Evolutionary conservation across 2,329 filamentous ascomycete species (phyloP).

Genomic region (Aspergillus nomiae): DNA sequence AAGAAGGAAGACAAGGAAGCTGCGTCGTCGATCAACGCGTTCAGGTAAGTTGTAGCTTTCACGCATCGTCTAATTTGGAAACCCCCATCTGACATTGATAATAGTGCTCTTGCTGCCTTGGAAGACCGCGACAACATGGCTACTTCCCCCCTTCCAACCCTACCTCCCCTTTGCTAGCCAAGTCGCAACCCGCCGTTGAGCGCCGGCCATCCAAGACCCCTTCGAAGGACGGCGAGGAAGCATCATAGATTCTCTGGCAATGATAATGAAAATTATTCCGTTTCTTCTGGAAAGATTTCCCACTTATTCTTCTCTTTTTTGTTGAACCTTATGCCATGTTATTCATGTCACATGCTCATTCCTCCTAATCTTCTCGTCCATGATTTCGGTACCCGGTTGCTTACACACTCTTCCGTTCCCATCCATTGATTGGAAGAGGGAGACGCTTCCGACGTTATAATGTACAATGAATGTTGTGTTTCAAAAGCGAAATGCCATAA

Average conservation of each 20-base stretch:
- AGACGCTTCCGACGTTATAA: conserved; percentile 19
- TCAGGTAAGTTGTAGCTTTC: conserved; percentile 70
- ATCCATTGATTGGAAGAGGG: conserved; percentile 12
- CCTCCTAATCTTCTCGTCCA: conserved; percentile 27
- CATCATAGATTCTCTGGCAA: conserved; percentile 43
- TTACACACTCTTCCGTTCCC: conserved; percentile 17
- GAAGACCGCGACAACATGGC: conserved; percentile 50
- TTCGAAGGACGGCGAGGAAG: conserved; percentile 43
- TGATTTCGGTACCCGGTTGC: conserved; percentile 22
- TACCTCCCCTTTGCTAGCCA: conserved; percentile 49
- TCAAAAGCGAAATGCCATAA: conserved; percentile 9
- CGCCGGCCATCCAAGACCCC: conserved; percentile 47
- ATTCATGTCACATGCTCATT: conserved; percentile 21
- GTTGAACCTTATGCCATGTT: conserved; percentile 19
- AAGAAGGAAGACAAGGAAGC: conserved; percentile 64
- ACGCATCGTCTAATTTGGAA: not conserved
- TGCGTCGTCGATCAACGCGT: conserved; percentile 80
- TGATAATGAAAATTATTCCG: conserved; percentile 41
- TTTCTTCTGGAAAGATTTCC: conserved; percentile 39
- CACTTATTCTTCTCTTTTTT: conserved; percentile 16
- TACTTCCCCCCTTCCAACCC: conserved; percentile 51
- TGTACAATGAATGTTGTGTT: conserved; percentile 23
- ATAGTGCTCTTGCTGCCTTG: conserved; percentile 50
- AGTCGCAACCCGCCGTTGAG: conserved; percentile 48
- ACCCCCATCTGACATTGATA: conserved; percentile 14